Evolutionary conservation across 176 grass and related monocot genomes (phyloP).

Genomic region (Alloteropsis semialata): DNA sequence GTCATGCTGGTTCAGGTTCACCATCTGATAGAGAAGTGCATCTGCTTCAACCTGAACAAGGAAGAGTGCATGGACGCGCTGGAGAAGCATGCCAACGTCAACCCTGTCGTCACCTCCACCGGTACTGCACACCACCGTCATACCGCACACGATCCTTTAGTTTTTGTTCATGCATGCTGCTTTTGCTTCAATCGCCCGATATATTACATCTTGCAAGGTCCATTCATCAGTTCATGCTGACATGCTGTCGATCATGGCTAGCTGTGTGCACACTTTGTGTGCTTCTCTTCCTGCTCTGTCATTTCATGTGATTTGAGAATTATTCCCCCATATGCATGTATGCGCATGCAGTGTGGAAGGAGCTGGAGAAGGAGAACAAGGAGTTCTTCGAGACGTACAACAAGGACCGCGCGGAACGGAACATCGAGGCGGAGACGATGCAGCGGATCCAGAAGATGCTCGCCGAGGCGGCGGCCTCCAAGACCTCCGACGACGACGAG

Average conservation of each 20-base stretch:
- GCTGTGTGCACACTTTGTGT: too few species aligned
- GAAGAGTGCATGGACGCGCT: conserved; percentile 72
- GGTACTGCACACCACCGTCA: conserved; percentile 31
- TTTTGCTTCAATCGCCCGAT: too few species aligned
- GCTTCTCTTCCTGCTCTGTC: background rate
- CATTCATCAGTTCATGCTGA: too few species aligned
- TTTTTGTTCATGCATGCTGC: too few species aligned
- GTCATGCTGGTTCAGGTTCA: conserved; percentile 45
- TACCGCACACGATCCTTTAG: background rate
- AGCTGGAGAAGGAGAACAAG: conserved; percentile 89
- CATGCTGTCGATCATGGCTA: too few species aligned
- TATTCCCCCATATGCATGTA: background rate
- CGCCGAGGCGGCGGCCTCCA: conserved; percentile 41
- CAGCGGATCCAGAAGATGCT: conserved; percentile 61
- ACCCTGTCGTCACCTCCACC: conserved; percentile 62
- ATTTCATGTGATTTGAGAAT: conserved; percentile 47
- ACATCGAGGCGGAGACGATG: conserved; percentile 57
- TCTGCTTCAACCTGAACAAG: conserved; percentile 69
- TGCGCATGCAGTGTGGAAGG: conserved; percentile 55
- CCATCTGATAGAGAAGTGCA: conserved; percentile 84
- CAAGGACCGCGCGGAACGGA: conserved; percentile 37
- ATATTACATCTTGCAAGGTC: too few species aligned
- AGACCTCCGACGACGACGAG: conserved; percentile 36
- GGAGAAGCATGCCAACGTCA: conserved; percentile 57
- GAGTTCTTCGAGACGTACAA: conserved; percentile 76